Base-by-base conservation (phyloP, 148 eudicot genomes). In the Rhododendron simsii region DNA sequence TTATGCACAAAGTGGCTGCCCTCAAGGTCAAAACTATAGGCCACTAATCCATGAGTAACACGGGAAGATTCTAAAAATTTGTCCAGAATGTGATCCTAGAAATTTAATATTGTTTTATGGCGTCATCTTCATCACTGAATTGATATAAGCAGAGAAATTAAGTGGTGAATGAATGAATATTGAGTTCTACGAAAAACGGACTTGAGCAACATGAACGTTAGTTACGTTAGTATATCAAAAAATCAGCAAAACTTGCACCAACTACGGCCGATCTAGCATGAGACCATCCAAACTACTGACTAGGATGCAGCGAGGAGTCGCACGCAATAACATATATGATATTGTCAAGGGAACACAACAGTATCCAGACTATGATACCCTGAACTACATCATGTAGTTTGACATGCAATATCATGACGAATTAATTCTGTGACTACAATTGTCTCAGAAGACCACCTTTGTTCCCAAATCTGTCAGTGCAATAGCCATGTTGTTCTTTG, bases 401-500 rank as follows among this genome's bases (percentile, higher is more conserved):
- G 41, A 71, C 53, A 80, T 37, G 15, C 26, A 37, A 67, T 13
- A 35, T 16, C 59, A n/a, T 47, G 41, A 51, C 7, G n/a, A 21
- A 80, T 41, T n/a, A 80, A 33, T 15, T 48, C 35, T 33, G 26
- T 41, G 28, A 80, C 85, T 74, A 78, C 51, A 45, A 21, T 45
- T 71, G 78, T 80, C 84, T 74, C 74, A 74, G 37, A 53, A 82
- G 33, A 84, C 48, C 76, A 97, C 99, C 98, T 97, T 97, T 83
- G 99, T 97, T 89, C 99, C 99, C 84, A 95, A 91, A 89, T 97
- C 99, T 55, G 99, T 97, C 89, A 97, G 89, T 65, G 99, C 98
- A 90, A 97, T 97, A 75, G 99, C 98, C 99, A 97, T 97, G 89
- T 97, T 97, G 86, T 95, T 97, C 90, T 95, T 95, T 30, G 98